Base-by-base conservation (phyloP, 140 eudicot genomes). In the Flaveria floridana region DNA sequence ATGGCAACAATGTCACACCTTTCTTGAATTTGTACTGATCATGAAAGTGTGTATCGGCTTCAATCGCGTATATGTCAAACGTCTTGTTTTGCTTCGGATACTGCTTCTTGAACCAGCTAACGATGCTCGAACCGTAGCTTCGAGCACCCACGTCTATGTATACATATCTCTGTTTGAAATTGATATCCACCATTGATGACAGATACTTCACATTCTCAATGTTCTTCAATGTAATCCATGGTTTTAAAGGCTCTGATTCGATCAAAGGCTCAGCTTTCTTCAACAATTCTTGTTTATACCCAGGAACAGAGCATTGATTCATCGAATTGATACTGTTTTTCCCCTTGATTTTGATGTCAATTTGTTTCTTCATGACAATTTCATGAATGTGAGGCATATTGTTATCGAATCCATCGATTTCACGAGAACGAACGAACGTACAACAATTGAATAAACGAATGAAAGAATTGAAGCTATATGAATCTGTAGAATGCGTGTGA, bases 81-180 rank as follows among this genome's bases (percentile, higher is more conserved):
- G 91, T 86, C 72, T 89, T 90, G 84, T 90, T 86, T 66, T 93
- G 98, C 73, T 93, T 93, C 6, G 96, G 98, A 72, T 93, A 93
- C 15, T 90, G 97, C 79, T 94, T 94, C 76, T 84, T 86, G 62
- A 94, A 94, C 99, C 99, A 94, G 52, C 97, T 90, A 50, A 85
- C 99, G 25, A 94, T 91, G 74, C 99, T 94, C 0, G 99, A 94
- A 0, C 99, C 99, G 12, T 94, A 94, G 79, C 99, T 88, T 63
- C 99, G 83, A 12, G 97, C 85, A 19, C 99, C 99, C 6, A 94
- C 99, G 52, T 94, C 99, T 2, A 94, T 78, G 20, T 94, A 94
- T 4, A 90, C 86, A 64, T 94, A 94, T 61, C 89, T 75, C 12
- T 72, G 67, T 81, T 86, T 94, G 57, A 94, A 94, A 63, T 72